Evolutionary conservation across 257 asterid genomes (phyloP), one percentile per base, ranked within the genome.

Genomic region (Agastache rugosa): DNA sequence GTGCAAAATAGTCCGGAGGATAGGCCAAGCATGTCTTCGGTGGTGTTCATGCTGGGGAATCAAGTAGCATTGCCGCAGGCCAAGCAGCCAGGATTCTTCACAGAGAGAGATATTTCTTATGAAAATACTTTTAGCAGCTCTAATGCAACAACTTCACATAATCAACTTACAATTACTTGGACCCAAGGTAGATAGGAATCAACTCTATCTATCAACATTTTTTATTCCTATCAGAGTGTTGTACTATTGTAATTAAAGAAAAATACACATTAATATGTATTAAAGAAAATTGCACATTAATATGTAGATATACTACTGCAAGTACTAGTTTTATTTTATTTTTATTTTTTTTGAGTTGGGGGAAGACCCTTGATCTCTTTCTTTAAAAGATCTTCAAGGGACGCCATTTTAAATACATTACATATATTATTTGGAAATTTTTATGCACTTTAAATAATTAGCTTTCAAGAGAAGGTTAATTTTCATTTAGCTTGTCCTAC

Each of bases 1-100:
- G 67, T 62, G 27, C 67, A 62, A 7, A 16, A 4, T 2, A 7
- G 47, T 1, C 47, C 1, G 1, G 67, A 62, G 17, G 67, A 62
- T 15, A 62, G 67, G 27, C 67, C 67, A 0, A 56, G 17, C 63
- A 56, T 56, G 63, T 56, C 63, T 0, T 1, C 34, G 3, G 63
- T 56, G n/a, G 47, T 62, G 1, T 62, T 62, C 27, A 62, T 62
- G 67, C 47, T 62, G 25, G 48, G 47, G 3, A 62, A 62, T 4
- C 8, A 62, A 2, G 67, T 31, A 0, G 67, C 5, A 6, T 8
- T 62, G 25, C 67, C 67, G 2, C 16, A 16, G 27, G 48, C 67
- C 0, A 62, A 62, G 14, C 29, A 34, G 14, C 67, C 67, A 0
- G 67, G 67, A 34, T 62, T 62, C 67, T 62, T 62, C 48, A 8